Evolutionary conservation across 257 asterid species (phyloP), one percentile per base, ranked within the genome.

Genomic region (Ilex asprella): DNA sequence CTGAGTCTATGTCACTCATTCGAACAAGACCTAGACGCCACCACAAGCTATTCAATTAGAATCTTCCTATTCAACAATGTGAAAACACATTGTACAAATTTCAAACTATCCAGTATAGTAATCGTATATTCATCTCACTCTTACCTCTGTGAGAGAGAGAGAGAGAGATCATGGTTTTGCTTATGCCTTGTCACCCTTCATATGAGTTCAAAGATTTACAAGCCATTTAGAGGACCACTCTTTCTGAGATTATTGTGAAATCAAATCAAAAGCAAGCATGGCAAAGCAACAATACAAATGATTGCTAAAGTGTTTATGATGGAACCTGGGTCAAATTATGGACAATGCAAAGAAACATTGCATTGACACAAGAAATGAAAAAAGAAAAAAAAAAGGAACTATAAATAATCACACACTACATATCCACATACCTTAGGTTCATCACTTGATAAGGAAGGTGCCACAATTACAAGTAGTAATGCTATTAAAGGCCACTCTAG

Each of bases 181-280:
- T 35, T 7, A 11, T 47, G 16, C 53, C 13, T 47, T 3, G 53
- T 3, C 13, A 10, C 3, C 10, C 16, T n/a, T 53, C 57, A 8
- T 39, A 21, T 13, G 60, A 46, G 47, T 41, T 60, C 29, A 61
- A 67, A 55, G 62, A 32, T 67, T 69, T 67, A 67, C 73, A 61
- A 43, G n/a, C 10, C 11, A 39, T 55, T 65, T 44, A 10, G 30
- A 3, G 31, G 61, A 50, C 35, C 14, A 32, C 58, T 60, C 55
- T 46, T 21, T 43, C 58, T 21, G 66, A 61, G 41, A 49, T 50
- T 53, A 46, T 27, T 2, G 3, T 30, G 56, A 15, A 49, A 47
- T 82, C 76, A 81, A 77, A 92, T 70, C 77, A 92, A 77, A 53
- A 92, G 95, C 77, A 86, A 69, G 78, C 91, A 89, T 50, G 88